Conservation (phyloP, 148 eudicot species). For the Chenopodium album region DNA sequence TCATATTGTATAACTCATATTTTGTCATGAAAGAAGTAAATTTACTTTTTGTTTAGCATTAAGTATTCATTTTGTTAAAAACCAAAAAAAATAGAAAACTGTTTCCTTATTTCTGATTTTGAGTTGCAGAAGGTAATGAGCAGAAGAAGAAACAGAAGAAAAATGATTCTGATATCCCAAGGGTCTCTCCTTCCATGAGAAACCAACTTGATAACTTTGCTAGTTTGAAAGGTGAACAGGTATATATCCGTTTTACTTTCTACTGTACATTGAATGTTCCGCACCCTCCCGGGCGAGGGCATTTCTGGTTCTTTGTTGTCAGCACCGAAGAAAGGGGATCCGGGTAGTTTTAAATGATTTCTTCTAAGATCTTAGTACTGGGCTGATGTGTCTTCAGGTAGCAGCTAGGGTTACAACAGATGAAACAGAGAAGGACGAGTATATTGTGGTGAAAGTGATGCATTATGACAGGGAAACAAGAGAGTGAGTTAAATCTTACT, state of each 20-base stretch:
- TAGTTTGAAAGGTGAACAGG: conserved; percentile 94
- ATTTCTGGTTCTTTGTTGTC: no score
- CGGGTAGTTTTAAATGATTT: background rate
- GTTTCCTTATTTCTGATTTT: conserved; percentile 10
- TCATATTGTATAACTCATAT: background rate
- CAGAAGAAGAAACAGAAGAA: conserved; percentile 87
- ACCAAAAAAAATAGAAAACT: background rate
- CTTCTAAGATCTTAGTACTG: background rate
- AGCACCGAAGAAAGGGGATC: no score
- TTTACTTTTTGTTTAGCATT: background rate
- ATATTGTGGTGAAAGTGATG: conserved; percentile 88
- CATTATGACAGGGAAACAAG: conserved; percentile 79
- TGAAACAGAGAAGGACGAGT: conserved; percentile 92
- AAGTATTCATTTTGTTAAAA: background rate
- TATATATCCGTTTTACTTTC: conserved; percentile 24
- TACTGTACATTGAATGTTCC: background rate
- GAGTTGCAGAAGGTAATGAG: conserved; percentile 71
- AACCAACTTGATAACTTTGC: conserved; percentile 77
- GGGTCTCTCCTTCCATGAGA: conserved; percentile 69
- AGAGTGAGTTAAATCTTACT: conserved; percentile 55
- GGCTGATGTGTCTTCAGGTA: conserved; percentile 47
- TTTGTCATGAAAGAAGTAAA: background rate
- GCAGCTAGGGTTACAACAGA: conserved; percentile 81
- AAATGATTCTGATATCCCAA: conserved; percentile 64
- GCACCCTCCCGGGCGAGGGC: no score